Evolutionary conservation across 805 yeast genomes (phyloP), one percentile per base, ranked within the genome.

Genomic region (Candida bentonensis): DNA sequence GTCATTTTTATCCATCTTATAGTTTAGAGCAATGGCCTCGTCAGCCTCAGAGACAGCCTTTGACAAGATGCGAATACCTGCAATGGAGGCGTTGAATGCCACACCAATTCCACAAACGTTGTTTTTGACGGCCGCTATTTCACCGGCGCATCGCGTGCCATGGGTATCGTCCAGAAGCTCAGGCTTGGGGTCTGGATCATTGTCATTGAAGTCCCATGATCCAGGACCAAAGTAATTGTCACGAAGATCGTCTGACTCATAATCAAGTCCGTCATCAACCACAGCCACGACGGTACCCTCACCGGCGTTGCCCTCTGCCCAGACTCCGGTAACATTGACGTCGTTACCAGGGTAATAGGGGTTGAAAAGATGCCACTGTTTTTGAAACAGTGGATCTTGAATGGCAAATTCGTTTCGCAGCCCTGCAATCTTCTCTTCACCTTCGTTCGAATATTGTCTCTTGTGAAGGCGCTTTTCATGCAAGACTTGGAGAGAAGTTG

Each of bases 81-180:
- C 72, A 2, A 92, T 94, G 54, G 80, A 75, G 3, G 95, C 77
- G 46, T 76, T 75, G 54, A 75, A 87, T 0, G 96, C 97, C n/a
- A 88, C 94, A 40, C 98, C 98, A 4, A 92, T 72, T n/a, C 98
- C 98, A 64, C 98, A 92, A 20, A 70, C 79, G 23, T 76, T 82
- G 60, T 92, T 89, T 44, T 68, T 67, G 43, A 76, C 87, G 2
- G 80, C 92, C 0, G 96, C 96, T 46, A 92, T 82, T 62, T 92
- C 98, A 30, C 96, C 97, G 2, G 98, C 97, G 66, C 98, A 92
- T 51, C 98, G 68, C 0, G 98, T 92, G 4, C 98, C 98, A 60
- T 92, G 98, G 53, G 79, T 78, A 60, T 92, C 98, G 59, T 83
- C 94, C 5, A 53, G 61, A 23, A 89, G 68, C 45, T 79, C 67